Conservation (phyloP, 306 rosid genomes). For the Lablab purpureus region DNA sequence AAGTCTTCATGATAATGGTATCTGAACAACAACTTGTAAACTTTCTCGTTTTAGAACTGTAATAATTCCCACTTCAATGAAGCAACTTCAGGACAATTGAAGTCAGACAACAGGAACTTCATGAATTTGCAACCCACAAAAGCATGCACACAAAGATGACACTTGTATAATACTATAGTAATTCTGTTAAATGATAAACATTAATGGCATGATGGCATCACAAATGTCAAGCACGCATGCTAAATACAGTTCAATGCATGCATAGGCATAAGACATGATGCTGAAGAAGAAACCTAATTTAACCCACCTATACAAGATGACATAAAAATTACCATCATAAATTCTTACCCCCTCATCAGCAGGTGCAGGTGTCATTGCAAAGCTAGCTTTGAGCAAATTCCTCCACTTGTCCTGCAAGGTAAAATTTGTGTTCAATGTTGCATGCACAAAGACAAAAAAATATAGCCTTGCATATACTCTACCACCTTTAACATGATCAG, state of each 20-base stretch:
- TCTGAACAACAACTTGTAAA: constrained; percentile 5
- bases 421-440: constrained; percentile 39
- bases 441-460: not conserved
- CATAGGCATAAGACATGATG: not conserved
- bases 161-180: not conserved
- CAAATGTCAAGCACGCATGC: constrained; percentile 26
- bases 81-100: constrained; percentile 21
- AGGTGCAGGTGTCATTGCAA: constrained; percentile 71
- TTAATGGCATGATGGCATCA: constrained; percentile 7
- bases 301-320: constrained; percentile 27
- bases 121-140: not conserved
- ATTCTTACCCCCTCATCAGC: constrained; percentile 82
- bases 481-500: constrained; percentile 33
- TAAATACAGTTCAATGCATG: constrained; percentile 7
- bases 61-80: not conserved
- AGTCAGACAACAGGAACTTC: not conserved
- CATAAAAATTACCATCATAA: constrained; percentile 23
- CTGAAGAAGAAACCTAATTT: constrained; percentile 28
- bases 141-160: not conserved
- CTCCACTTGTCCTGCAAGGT: constrained; percentile 96
- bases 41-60: not conserved
- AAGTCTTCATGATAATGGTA: constrained; percentile 3
- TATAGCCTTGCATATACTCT: not conserved
- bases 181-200: not conserved
- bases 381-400: constrained; percentile 94